These are phyloP conservation scores for Rhododendron griersonianum DNA, from an alignment of 148 eudicot species.

Conservation along the genomic window DNA sequence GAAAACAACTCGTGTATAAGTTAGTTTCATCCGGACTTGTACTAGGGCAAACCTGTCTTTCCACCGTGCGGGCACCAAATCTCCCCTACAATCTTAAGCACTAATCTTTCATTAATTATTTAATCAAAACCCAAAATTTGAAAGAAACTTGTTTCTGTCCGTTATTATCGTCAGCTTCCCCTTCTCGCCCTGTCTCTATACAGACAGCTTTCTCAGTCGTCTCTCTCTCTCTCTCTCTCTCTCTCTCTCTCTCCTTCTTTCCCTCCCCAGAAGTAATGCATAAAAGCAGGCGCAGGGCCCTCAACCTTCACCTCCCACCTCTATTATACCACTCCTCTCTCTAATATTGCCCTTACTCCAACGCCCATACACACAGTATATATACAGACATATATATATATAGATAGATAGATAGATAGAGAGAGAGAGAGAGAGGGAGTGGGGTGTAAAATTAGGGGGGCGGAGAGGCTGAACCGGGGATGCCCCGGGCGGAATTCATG, in stretches of 20 bases:
- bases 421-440: neutral
- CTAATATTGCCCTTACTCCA: neutral
- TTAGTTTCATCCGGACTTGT: too few relatives aligned
- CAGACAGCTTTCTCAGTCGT: neutral
- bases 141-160: neutral
- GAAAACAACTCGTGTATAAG: too few relatives aligned
- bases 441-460: neutral
- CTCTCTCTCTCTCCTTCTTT: neutral
- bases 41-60: neutral
- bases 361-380: neutral
- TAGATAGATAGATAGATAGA: too few relatives aligned
- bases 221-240: neutral
- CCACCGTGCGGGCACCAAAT: neutral
- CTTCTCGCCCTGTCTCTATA: neutral
- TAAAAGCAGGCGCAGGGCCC: neutral
- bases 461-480: neutral
- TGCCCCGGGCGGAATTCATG: slow-evolving; percentile 12
- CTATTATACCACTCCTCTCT: neutral
- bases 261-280: neutral
- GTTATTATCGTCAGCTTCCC: neutral
- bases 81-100: too few relatives aligned
- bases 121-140: neutral
- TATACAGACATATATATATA: neutral
- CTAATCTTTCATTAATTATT: neutral
- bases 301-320: neutral